These are phyloP conservation scores for Mortierella antarctica DNA, from an alignment of 192 early-diverging fungal genomes.

Conservation along the genomic window DNA sequence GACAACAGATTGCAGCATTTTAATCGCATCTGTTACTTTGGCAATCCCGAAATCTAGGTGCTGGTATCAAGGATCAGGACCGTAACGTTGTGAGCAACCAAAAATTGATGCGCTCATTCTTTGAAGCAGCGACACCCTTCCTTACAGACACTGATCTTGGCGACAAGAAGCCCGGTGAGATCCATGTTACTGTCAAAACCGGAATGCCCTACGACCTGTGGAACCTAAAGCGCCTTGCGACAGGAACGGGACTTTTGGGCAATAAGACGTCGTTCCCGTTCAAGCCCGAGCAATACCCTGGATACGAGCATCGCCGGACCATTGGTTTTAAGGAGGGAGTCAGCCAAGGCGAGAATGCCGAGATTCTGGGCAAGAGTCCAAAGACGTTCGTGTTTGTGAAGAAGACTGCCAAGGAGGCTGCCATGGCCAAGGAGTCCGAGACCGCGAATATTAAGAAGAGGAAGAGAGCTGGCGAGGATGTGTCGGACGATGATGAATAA, in stretches of 20 bases:
- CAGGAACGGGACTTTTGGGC: constrained; percentile 66
- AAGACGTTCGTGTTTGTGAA: constrained; percentile 80
- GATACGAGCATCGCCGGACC: constrained; percentile 93
- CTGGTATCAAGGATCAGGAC: constrained; percentile 93
- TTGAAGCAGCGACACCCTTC: constrained; percentile 64
- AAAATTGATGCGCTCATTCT: constrained; percentile 70
- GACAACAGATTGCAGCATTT: too few species aligned
- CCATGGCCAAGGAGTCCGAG: constrained; percentile 51
- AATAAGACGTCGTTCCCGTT: constrained; percentile 72
- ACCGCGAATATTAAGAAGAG: constrained; percentile 41
- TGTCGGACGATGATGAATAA: constrained; percentile 48
- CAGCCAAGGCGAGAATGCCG: constrained; percentile 79
- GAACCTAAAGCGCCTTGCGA: constrained; percentile 85
- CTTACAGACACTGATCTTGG: constrained; percentile 55
- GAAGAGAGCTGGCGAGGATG: constrained; percentile 48
- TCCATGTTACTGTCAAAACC: constrained; percentile 88
- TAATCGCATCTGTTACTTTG: background rate
- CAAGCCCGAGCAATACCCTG: constrained; percentile 73
- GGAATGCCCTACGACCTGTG: constrained; percentile 89
- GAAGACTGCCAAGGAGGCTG: constrained; percentile 57
- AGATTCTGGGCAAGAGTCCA: constrained; percentile 74
- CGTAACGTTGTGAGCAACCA: constrained; percentile 89
- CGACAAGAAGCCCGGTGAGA: constrained; percentile 65
- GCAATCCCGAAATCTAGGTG: constrained; percentile 51
- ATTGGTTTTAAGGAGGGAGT: constrained; percentile 92